phyloP scores from a whole-genome alignment of 164 flowering plant genomes.

The Cinnamomum micranthum region DNA sequence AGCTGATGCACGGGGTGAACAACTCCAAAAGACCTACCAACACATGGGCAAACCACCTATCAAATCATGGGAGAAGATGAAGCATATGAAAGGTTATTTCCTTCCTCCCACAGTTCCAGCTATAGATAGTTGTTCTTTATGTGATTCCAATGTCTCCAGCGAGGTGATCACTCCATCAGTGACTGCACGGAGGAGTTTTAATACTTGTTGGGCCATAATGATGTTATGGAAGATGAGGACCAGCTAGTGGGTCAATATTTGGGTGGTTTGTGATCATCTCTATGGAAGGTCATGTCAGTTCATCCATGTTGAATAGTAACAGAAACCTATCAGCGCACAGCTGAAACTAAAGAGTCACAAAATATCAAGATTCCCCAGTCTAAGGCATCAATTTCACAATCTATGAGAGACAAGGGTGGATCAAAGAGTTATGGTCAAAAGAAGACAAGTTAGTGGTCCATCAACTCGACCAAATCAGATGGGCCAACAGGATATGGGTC shows the following conservation, averaged over 20 bases:
- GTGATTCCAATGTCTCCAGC: background rate
- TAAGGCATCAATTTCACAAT: background rate
- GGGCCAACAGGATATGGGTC: background rate
- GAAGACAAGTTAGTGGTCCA: background rate
- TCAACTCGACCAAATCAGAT: too few relatives aligned
- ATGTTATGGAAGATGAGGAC: background rate
- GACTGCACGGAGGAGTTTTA: background rate
- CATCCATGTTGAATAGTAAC: background rate
- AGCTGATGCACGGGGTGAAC: constrained; percentile 10
- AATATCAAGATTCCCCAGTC: background rate
- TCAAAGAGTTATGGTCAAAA: background rate
- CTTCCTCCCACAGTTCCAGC: background rate
- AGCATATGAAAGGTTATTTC: background rate
- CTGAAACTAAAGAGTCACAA: background rate
- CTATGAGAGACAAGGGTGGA: background rate
- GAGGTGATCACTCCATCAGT: background rate
- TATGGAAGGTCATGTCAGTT: background rate
- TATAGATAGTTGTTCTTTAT: background rate
- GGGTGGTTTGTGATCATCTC: background rate
- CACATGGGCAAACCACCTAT: background rate
- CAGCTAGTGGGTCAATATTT: background rate
- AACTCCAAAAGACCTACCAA: background rate
- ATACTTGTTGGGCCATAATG: background rate
- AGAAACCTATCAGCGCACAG: background rate
- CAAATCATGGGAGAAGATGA: background rate